Evolutionary conservation across 352 stramenopile species (phyloP), one percentile per base, ranked within the genome.

Genomic region (Phytophthora macrochlamydospora): DNA sequence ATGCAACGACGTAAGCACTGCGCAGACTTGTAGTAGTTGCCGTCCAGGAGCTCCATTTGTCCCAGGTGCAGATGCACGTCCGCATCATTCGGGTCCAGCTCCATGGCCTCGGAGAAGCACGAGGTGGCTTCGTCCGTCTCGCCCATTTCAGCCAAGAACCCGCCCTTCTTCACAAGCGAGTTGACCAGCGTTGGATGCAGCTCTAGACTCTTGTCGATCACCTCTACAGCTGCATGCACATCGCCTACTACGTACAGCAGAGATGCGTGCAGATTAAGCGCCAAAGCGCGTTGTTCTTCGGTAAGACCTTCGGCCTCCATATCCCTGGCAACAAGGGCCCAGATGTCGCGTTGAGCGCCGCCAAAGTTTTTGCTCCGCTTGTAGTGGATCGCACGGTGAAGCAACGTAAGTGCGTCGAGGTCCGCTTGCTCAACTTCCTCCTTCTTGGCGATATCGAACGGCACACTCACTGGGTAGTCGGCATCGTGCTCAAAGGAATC

Each of bases 51-150:
- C 52, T 93, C 79, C 74, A 92, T 93, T 52, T 95, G 87, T 2
- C 87, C 87, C 62, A 84, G 76, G 67, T 94, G 87, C 50, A 95
- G 58, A 61, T 94, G 83, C 51, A 94, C 75, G 44, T 95, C 87
- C 3, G 85, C 78, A 46, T 89, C 78, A 59, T 93, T 94, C 30
- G 81, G 62, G 59, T 95, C 84, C 18, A 93, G 62, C 45, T 85
- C 75, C 51, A 85, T 81, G 6, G 87, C 87, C 56, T 87, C 59
- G 2, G 84, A 69, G 35, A 93, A 95, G 56, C 76, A 91, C 14
- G 66, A 77, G 0, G 71, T 78, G 6, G 87, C 87, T 11, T 83
- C 75, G n/a, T 86, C 80, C 43, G 79, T 79, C 1, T 89, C 79
- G 11, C 87, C 87, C 29, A 93, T 59, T 62, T 95, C 87, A 12